These are phyloP conservation scores for Xylariaceae sp. DNA, from an alignment of 2,329 filamentous ascomycete species.

Conservation along the genomic window DNA sequence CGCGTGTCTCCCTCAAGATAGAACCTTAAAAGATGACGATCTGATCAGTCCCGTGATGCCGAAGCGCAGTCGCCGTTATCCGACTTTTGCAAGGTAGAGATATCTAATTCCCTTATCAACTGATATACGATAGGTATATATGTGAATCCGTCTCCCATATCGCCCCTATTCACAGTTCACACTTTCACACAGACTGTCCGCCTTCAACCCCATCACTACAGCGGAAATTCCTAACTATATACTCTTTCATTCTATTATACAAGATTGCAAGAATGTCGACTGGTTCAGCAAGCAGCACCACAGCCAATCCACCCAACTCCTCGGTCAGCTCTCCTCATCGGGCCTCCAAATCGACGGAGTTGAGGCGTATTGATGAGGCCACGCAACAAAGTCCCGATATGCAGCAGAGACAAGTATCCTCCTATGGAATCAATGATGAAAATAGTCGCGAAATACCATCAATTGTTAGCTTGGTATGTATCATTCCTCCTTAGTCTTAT, in stretches of 20 bases:
- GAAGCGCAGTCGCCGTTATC: neutral
- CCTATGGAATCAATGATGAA: neutral
- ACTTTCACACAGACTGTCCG: neutral
- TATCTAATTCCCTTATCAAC: neutral
- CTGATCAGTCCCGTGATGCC: neutral
- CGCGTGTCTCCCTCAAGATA: neutral
- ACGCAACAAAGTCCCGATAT: neutral
- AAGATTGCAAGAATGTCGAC: neutral
- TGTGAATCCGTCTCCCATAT: no score
- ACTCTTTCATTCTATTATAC: neutral
- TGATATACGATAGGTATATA: neutral
- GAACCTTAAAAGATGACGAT: neutral
- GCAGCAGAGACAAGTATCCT: neutral
- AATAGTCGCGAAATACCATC: neutral
- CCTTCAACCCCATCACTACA: neutral
- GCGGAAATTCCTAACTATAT: neutral
- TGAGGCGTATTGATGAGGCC: neutral
- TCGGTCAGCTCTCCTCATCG: neutral
- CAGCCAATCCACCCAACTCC: neutral
- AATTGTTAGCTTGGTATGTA: neutral
- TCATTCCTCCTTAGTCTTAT: neutral
- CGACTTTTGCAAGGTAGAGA: neutral
- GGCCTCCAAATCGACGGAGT: neutral
- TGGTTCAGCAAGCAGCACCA: neutral
- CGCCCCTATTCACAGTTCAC: no score